Evolutionary conservation across 306 rosid genomes (phyloP).

Genomic region (Begonia peltatifolia): DNA sequence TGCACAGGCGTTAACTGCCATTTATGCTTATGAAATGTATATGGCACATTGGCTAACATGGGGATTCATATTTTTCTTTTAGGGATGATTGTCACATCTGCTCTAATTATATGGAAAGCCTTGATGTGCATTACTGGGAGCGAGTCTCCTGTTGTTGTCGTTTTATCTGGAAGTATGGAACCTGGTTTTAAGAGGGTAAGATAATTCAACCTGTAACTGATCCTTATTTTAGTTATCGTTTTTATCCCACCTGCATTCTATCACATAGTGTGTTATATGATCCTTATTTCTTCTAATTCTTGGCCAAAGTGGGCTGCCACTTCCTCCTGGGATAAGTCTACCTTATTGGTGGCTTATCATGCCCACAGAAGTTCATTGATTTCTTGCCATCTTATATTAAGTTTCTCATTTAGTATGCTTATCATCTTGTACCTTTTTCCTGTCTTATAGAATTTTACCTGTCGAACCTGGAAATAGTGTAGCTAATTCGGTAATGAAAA

Average conservation of each 20-base stretch:
- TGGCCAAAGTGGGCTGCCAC: no score
- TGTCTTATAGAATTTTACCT: no score
- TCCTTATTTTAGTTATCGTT: no score
- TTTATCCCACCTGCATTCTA: no score
- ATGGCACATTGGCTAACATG: slow-evolving; percentile 2
- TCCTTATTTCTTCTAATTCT: not conserved
- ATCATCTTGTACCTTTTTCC: no score
- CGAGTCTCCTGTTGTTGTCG: slow-evolving; percentile 88
- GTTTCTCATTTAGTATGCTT: no score
- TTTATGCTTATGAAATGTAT: not conserved
- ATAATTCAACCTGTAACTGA: not conserved
- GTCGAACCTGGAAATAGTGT: no score
- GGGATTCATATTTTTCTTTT: slow-evolving; percentile 12
- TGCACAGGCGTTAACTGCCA: not conserved
- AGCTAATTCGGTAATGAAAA: no score
- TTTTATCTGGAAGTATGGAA: slow-evolving; percentile 94
- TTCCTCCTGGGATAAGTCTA: no score
- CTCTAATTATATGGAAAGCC: slow-evolving; percentile 75
- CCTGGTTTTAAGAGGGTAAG: slow-evolving; percentile 77
- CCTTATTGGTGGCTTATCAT: no score
- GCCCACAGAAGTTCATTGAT: no score
- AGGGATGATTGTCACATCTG: slow-evolving; percentile 82
- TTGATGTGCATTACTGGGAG: slow-evolving; percentile 68
- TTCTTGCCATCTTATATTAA: no score
- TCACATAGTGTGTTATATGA: not conserved